Evolutionary conservation across 139 green algal species (phyloP), one percentile per base, ranked within the genome.

Genomic region (Coccomyxa sp.): DNA sequence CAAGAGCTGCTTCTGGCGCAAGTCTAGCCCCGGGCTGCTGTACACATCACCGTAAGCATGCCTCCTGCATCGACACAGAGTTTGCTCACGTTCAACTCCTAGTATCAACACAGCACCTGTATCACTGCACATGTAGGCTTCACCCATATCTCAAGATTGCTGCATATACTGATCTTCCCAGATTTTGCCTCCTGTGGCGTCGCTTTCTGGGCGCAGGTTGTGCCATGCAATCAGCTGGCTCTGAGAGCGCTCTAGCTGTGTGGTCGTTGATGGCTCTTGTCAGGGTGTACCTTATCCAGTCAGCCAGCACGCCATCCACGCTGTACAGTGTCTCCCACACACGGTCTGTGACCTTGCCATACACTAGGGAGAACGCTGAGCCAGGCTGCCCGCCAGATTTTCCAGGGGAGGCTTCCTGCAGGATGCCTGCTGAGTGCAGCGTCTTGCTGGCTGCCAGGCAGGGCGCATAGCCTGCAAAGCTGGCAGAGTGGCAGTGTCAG

Each of bases 31-130:
- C 1, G 87, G 87, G 38, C 40, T 79, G 78, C 73, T 84, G 73
- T 89, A 90, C 8, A 91, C 40, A 76, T 91, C 86, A 34, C 87
- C 87, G 41, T 91, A 91, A 35, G 87, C 69, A 73, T 91, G 87
- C 39, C 81, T 14, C 39, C 82, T 82, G 77, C 10, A 16, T n/a
- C 14, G 12, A 72, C 0, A 33, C 64, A 7, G 18, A 29, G 50
- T 33, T 6, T 16, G 1, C 29, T 38, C 6, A 37, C 31, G 29
- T 5, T 5, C 2, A 36, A 72, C 22, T 22, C 10, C 64, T 29
- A 39, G 1, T 72, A 36, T 35, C 64, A 38, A 72, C n/a, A n/a
- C n/a, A n/a, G n/a, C n/a, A n/a, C n/a, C n/a, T n/a, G n/a, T n/a
- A n/a, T 35, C 24, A 39, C 64, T 72, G 31, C 8, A 8, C 16